Conservation (phyloP, 169 alveolate genomes). For the Eimeria zaria region DNA sequence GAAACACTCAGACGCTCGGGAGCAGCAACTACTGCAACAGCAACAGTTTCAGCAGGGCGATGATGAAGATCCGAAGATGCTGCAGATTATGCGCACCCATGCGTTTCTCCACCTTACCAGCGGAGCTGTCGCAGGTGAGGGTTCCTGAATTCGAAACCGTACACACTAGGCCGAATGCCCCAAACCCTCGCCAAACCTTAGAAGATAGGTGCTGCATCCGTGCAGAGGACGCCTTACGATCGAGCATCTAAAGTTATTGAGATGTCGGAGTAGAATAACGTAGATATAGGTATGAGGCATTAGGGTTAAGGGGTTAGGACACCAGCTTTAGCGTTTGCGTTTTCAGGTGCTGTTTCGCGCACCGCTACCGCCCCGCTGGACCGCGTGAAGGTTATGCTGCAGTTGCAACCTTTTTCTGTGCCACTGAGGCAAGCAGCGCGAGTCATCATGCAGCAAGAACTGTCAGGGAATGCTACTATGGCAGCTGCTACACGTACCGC, state of each 20-base stretch:
- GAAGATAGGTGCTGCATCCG: neutral
- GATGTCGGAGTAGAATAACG: neutral
- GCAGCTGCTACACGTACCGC: constrained; percentile 1
- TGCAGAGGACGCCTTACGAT: neutral
- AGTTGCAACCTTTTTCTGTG: constrained; percentile 74
- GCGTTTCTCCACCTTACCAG: constrained; percentile 84
- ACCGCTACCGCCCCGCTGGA: constrained; percentile 88
- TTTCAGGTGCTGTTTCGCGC: constrained; percentile 85
- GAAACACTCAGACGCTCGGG: neutral
- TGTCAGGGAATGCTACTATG: constrained; percentile 30
- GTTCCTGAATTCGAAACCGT: neutral
- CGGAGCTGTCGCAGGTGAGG: constrained; percentile 86
- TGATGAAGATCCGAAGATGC: constrained; percentile 61
- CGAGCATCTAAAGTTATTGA: neutral
- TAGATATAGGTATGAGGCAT: too few relatives aligned
- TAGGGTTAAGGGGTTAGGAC: neutral
- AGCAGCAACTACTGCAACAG: constrained; percentile 26
- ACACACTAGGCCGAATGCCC: neutral
- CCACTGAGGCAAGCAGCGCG: constrained; percentile 62
- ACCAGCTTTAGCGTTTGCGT: neutral
- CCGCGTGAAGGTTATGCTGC: constrained; percentile 87
- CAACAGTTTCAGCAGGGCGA: constrained; percentile 7
- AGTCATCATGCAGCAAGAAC: constrained; percentile 71
- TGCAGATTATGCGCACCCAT: constrained; percentile 66
- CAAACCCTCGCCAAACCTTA: neutral